phyloP scores from a whole-genome alignment of 768 basidiomycete species.

The Leucocoprinus birnbaumii region DNA sequence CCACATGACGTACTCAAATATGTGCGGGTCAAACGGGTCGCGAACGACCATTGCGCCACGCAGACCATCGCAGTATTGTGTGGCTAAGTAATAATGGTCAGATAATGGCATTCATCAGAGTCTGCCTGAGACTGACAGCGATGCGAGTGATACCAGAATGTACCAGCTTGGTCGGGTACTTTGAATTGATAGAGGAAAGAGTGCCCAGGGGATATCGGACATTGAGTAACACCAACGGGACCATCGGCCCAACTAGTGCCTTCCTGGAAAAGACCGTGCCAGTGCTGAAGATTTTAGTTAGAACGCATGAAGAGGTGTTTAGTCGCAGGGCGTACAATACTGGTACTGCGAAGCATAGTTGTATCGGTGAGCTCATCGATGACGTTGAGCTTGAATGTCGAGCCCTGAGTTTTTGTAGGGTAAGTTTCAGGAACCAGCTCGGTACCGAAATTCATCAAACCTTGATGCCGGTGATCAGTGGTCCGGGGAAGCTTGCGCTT shows the following conservation, averaged over 20 bases:
- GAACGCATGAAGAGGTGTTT: not conserved
- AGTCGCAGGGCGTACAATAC: constrained; percentile 34
- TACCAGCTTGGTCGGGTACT: constrained; percentile 34
- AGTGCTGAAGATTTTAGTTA: constrained; percentile 30
- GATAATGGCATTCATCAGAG: not conserved
- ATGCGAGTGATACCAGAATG: constrained; percentile 41
- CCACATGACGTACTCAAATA: constrained; percentile 23
- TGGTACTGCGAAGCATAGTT: constrained; percentile 47
- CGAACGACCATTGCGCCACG: constrained; percentile 40
- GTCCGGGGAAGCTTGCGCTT: constrained; percentile 24
- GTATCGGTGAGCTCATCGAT: constrained; percentile 43
- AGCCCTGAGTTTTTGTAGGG: constrained; percentile 27
- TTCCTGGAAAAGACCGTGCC: constrained; percentile 37
- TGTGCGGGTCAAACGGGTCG: constrained; percentile 31
- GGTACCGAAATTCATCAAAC: constrained; percentile 11
- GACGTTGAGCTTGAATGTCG: constrained; percentile 44
- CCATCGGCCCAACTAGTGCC: constrained; percentile 39
- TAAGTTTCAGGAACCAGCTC: not conserved
- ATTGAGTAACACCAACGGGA: constrained; percentile 33
- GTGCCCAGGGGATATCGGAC: constrained; percentile 36
- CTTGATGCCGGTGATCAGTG: constrained; percentile 27
- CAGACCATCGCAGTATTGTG: constrained; percentile 50
- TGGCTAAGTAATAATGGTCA: constrained; percentile 17
- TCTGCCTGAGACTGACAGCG: constrained; percentile 8
- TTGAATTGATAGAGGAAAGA: constrained; percentile 38